Conservation (phyloP, 306 rosid species). For the Chamaecrista fasciculata region DNA sequence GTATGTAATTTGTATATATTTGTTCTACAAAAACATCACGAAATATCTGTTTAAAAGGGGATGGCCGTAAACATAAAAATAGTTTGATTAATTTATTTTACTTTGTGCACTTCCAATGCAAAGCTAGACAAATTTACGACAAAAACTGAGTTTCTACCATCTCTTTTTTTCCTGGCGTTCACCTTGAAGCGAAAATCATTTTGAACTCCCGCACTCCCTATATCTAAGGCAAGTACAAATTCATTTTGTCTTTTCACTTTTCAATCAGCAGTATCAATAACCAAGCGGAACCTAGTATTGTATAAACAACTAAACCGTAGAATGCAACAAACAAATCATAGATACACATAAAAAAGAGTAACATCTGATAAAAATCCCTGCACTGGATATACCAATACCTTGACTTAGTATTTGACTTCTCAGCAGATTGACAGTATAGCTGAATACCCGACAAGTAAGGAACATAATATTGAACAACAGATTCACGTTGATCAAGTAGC, state of each 20-base stretch:
- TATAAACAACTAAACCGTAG: slow-evolving; percentile 12
- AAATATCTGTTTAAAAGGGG: not conserved
- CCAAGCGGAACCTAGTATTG: not conserved
- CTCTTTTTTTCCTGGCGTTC: not conserved
- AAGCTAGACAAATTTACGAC: not conserved
- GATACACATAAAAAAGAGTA: not conserved
- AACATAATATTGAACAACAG: slow-evolving; percentile 85
- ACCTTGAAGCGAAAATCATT: not conserved
- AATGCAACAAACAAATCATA: slow-evolving; percentile 1
- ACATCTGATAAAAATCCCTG: slow-evolving; percentile 3
- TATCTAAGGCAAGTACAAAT: slow-evolving; percentile 2
- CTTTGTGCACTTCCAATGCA: slow-evolving; percentile 1
- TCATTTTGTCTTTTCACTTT: slow-evolving; percentile 22
- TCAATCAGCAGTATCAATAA: slow-evolving; percentile 2
- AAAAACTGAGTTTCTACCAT: slow-evolving; percentile 14
- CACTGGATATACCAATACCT: slow-evolving; percentile 46
- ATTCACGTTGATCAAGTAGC: slow-evolving; percentile 61
- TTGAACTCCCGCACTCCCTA: slow-evolving; percentile 1
- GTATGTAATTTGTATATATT: not conserved
- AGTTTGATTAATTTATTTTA: not conserved
- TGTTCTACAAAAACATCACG: slow-evolving; percentile 12
- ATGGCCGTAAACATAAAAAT: not conserved
- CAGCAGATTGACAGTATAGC: slow-evolving; percentile 58
- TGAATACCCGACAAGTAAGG: slow-evolving; percentile 91
- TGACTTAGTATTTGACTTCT: slow-evolving; percentile 44